These are phyloP conservation scores for Cercophora sp. DNA, from an alignment of 495 filamentous ascomycete species.

Conservation along the genomic window DNA sequence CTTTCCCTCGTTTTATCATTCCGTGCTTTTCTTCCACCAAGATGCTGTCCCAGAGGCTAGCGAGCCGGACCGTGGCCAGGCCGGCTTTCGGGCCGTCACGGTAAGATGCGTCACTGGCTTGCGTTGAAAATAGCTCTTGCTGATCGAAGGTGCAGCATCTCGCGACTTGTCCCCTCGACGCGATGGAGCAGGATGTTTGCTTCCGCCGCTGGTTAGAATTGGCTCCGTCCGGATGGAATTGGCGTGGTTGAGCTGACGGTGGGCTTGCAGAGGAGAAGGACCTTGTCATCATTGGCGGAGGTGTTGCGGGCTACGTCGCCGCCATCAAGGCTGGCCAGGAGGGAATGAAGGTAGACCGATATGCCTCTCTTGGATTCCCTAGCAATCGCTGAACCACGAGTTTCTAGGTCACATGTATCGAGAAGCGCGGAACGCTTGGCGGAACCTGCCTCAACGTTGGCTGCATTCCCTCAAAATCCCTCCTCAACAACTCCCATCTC, in stretches of 20 bases:
- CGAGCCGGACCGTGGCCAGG: slow-evolving; percentile 64
- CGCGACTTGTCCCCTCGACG: slow-evolving; percentile 55
- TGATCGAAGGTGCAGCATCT: slow-evolving; percentile 44
- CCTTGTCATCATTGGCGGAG: slow-evolving; percentile 92
- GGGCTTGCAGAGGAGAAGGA: slow-evolving; percentile 71
- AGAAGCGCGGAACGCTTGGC: slow-evolving; percentile 93
- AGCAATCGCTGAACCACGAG: no score
- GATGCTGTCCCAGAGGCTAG: slow-evolving; percentile 69
- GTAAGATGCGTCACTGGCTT: slow-evolving; percentile 34
- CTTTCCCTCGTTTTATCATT: slow-evolving; percentile 5
- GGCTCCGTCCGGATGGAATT: neutral
- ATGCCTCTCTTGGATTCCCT: neutral
- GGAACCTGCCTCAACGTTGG: slow-evolving; percentile 98
- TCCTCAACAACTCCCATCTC: slow-evolving; percentile 98
- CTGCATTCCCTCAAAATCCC: slow-evolving; percentile 98
- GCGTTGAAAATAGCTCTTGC: slow-evolving; percentile 22
- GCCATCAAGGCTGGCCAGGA: slow-evolving; percentile 99
- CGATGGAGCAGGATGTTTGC: slow-evolving; percentile 69
- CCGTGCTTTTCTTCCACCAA: slow-evolving; percentile 21
- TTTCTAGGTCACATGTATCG: slow-evolving; percentile 96
- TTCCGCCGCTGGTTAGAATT: slow-evolving; percentile 67
- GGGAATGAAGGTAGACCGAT: slow-evolving; percentile 76
- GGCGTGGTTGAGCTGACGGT: slow-evolving; percentile 21
- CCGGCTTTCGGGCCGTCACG: slow-evolving; percentile 56
- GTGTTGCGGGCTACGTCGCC: slow-evolving; percentile 97